Conservation (phyloP, 2,329 filamentous ascomycete species). For the Microdochium trichocladiopsis region DNA sequence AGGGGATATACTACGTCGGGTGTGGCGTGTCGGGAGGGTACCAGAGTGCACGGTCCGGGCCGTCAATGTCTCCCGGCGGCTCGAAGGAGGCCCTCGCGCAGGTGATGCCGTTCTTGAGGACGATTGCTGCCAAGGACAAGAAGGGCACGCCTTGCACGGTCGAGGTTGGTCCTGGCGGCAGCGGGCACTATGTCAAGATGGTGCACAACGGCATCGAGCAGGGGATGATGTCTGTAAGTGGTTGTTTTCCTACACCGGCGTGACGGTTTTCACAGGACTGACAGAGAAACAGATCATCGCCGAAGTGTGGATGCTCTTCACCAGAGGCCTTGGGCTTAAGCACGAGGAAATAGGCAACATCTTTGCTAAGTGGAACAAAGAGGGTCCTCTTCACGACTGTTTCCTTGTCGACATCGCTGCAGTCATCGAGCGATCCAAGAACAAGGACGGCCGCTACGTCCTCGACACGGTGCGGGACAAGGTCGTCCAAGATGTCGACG, state of each 20-base stretch:
- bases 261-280: not conserved
- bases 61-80: slow-evolving; percentile 61
- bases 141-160: slow-evolving; percentile 53
- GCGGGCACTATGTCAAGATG: slow-evolving; percentile 71
- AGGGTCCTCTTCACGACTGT: slow-evolving; percentile 49
- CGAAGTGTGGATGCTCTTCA: slow-evolving; percentile 60
- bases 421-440: slow-evolving; percentile 48
- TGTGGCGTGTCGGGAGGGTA: slow-evolving; percentile 65
- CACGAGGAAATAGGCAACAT: slow-evolving; percentile 54
- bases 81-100: slow-evolving; percentile 48
- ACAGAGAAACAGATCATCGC: slow-evolving; percentile 32
- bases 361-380: slow-evolving; percentile 52
- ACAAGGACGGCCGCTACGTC: slow-evolving; percentile 36
- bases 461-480: slow-evolving; percentile 60
- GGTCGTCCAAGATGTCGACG: slow-evolving; percentile 62
- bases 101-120: slow-evolving; percentile 53
- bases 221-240: slow-evolving; percentile 50
- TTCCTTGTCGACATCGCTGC: slow-evolving; percentile 58
- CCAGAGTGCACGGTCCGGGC: slow-evolving; percentile 57
- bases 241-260: too few species aligned
- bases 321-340: slow-evolving; percentile 46
- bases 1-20: slow-evolving; percentile 59
- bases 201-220: slow-evolving; percentile 70
- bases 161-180: slow-evolving; percentile 52
- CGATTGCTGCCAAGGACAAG: slow-evolving; percentile 55